Evolutionary conservation across 306 rosid genomes (phyloP).

Genomic region (Dalbergia oliveri): DNA sequence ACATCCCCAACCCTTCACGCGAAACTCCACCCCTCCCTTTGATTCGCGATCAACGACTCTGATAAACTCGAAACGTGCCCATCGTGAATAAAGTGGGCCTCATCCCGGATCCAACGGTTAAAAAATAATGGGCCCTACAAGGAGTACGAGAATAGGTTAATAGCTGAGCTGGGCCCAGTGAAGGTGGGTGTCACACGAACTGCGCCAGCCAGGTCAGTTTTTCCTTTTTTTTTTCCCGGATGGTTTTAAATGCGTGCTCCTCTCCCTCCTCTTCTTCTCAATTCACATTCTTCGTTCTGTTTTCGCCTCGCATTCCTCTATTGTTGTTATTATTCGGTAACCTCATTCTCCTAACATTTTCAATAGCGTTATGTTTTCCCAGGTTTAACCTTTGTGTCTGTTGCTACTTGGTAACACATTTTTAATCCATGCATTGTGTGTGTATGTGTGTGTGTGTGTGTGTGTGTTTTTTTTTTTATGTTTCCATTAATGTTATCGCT

Average conservation of each 20-base stretch:
- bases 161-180: conserved; percentile 49
- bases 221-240: background rate
- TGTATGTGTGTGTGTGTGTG: too few relatives aligned
- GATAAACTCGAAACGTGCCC: background rate
- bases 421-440: conserved; percentile 25
- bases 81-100: too few relatives aligned
- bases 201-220: conserved; percentile 31
- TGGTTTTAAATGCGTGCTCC: conserved; percentile 37
- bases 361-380: background rate
- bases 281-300: conserved; percentile 32
- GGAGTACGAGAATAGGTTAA: conserved; percentile 17
- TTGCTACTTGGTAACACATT: background rate
- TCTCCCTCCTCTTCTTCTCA: background rate
- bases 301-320: background rate
- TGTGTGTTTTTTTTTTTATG: too few relatives aligned
- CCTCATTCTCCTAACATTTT: background rate
- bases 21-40: background rate
- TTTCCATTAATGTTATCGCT: background rate
- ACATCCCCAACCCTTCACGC: conserved; percentile 28
- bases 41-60: conserved; percentile 9
- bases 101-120: conserved; percentile 35
- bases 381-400: background rate
- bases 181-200: background rate
- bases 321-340: background rate
- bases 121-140: background rate